Conservation (phyloP, 148 eudicot genomes). For the Agrostemma githago region DNA sequence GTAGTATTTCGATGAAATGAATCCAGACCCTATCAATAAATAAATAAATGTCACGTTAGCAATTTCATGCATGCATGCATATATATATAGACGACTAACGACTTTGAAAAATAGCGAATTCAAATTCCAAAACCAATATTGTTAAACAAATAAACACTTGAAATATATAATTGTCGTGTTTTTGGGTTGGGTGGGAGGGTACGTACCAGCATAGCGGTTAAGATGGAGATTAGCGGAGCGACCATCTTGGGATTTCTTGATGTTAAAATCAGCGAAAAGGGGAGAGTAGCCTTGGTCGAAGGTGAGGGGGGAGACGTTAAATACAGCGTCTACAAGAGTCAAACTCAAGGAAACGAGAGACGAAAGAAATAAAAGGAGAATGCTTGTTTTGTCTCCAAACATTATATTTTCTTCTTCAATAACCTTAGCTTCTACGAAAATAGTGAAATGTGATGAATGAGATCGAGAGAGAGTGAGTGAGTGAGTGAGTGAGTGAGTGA, state of each 20-base stretch:
- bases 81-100: too few relatives aligned
- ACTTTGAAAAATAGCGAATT: neutral
- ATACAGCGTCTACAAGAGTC: slow-evolving; percentile 29
- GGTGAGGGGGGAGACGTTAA: slow-evolving; percentile 47
- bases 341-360: slow-evolving; percentile 7
- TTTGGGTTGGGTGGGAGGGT: neutral
- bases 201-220: slow-evolving; percentile 65
- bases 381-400: slow-evolving; percentile 16
- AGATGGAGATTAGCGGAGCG: slow-evolving; percentile 62
- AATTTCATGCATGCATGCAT: neutral
- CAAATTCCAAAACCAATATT: neutral
- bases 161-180: neutral
- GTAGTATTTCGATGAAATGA: slow-evolving; percentile 76
- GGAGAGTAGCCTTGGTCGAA: slow-evolving; percentile 60
- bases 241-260: slow-evolving; percentile 52
- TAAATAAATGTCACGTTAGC: neutral
- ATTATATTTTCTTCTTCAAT: slow-evolving; percentile 19
- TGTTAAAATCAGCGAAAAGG: slow-evolving; percentile 81
- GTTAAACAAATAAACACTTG: too few relatives aligned
- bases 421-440: too few relatives aligned
- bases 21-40: slow-evolving; percentile 58
- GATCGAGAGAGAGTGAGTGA: neutral
- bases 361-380: slow-evolving; percentile 17
- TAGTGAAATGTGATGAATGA: neutral
- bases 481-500: neutral